phyloP scores from a whole-genome alignment of 257 asterid species.

The Primulina eburnea region DNA sequence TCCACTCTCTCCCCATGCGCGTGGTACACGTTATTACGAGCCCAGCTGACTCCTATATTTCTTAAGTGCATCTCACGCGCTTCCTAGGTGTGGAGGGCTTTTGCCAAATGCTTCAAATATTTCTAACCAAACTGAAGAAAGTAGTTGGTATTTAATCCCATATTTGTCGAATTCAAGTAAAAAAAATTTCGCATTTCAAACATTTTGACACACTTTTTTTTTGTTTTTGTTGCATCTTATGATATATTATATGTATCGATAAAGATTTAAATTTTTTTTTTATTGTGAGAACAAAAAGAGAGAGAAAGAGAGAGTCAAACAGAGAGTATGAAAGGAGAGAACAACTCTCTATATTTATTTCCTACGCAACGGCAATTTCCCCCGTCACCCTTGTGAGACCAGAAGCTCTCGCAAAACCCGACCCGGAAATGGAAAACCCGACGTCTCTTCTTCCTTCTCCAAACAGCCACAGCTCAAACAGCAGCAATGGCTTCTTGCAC shows the following conservation, averaged over 20 bases:
- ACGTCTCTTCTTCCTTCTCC: background rate
- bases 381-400: background rate
- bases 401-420: background rate
- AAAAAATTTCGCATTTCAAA: too few species aligned
- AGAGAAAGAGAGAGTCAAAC: background rate
- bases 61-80: background rate
- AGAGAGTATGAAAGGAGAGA: background rate
- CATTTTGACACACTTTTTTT: too few species aligned
- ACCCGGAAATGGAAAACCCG: background rate
- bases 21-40: too few species aligned
- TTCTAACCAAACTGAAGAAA: background rate
- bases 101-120: background rate
- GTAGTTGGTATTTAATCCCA: background rate
- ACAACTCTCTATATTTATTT: background rate
- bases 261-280: too few species aligned
- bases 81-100: background rate
- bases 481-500: slow-evolving; percentile 25
- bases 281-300: too few species aligned
- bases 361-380: background rate
- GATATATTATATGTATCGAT: too few species aligned
- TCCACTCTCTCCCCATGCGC: too few species aligned
- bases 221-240: too few species aligned
- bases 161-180: too few species aligned
- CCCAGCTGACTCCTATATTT: too few species aligned
- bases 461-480: slow-evolving; percentile 34